These are phyloP conservation scores for Citrus maxima DNA, from an alignment of 345 rosid genomes.

Conservation along the genomic window DNA sequence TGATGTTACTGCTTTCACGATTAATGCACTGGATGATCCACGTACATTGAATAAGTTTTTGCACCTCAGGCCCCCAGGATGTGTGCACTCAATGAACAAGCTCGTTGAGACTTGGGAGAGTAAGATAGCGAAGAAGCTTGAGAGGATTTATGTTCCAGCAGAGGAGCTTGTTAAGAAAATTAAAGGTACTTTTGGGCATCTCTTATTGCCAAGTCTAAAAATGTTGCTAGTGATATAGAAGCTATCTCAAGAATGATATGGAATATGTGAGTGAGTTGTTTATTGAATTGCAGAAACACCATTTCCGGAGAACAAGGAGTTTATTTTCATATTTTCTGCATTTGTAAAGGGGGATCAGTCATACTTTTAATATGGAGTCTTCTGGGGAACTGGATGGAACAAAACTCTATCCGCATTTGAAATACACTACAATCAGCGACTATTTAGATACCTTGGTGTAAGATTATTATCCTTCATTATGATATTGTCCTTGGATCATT, in stretches of 20 bases:
- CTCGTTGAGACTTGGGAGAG: constrained; percentile 64
- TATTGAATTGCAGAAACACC: too few species aligned
- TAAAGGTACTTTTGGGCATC: constrained; percentile 39
- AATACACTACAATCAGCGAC: constrained; percentile 41
- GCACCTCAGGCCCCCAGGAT: constrained; percentile 24
- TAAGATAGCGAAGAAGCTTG: constrained; percentile 27
- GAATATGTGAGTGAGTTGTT: too few species aligned
- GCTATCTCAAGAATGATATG: background rate
- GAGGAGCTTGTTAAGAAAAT: constrained; percentile 13
- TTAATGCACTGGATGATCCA: too few species aligned
- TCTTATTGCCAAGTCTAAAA: background rate
- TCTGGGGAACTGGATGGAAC: constrained; percentile 47
- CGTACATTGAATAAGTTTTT: too few species aligned
- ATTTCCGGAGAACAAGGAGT: too few species aligned
- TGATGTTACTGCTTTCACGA: too few species aligned
- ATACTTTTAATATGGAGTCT: constrained; percentile 35
- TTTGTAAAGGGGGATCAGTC: constrained; percentile 60
- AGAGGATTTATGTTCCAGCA: too few species aligned
- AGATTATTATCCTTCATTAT: background rate
- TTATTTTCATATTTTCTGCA: constrained; percentile 40
- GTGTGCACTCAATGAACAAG: constrained; percentile 63
- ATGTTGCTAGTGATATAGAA: background rate
- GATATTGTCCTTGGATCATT: too few species aligned
- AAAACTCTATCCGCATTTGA: constrained; percentile 43
- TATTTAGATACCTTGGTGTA: constrained; percentile 37